A percentile compares a stretch with the other conserved stretches of the same genome.
These are phyloP conservation scores for Aspergillus fumigatiaffinis DNA, from an alignment of 2,329 filamentous ascomycete species.

Conservation along the genomic window DNA sequence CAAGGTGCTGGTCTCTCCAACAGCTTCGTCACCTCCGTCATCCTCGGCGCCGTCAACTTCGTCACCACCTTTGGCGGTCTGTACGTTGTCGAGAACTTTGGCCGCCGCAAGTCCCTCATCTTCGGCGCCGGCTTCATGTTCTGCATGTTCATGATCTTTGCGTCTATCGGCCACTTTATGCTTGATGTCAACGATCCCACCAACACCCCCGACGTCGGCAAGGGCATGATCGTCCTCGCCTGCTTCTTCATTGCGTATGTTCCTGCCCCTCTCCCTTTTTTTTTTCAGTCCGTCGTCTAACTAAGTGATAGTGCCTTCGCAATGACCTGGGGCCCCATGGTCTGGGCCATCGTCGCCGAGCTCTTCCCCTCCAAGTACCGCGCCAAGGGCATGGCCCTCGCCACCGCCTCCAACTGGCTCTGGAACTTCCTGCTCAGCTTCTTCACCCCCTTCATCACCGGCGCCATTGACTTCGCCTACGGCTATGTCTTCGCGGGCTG, in stretches of 20 bases:
- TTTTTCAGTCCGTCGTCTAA: too few relatives aligned
- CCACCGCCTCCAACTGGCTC: conserved; percentile 70
- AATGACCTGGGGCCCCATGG: conserved; percentile 61
- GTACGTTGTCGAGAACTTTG: conserved; percentile 64
- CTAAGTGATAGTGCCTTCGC: conserved; percentile 51
- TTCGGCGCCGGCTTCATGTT: conserved; percentile 66
- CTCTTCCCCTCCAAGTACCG: conserved; percentile 46
- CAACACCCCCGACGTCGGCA: conserved; percentile 49
- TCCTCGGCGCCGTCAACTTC: conserved; percentile 64
- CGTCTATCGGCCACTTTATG: conserved; percentile 49
- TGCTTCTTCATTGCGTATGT: conserved; percentile 62
- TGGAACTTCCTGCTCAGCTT: conserved; percentile 71
- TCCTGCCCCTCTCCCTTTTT: too few relatives aligned
- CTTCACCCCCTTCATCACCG: conserved; percentile 74
- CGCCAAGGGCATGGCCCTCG: conserved; percentile 71
- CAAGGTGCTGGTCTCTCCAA: conserved; percentile 61
- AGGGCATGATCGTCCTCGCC: conserved; percentile 66
- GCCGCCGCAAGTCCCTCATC: conserved; percentile 64
- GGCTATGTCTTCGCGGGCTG: conserved; percentile 74
- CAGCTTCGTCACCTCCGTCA: conserved; percentile 61
- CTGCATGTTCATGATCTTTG: conserved; percentile 62
- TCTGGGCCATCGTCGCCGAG: conserved; percentile 46
- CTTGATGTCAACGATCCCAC: conserved; percentile 36
- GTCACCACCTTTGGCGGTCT: conserved; percentile 62
- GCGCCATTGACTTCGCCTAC: conserved; percentile 66